phyloP scores from a whole-genome alignment of 116 monocot genomes.

The Papilionanthe hybrid region DNA sequence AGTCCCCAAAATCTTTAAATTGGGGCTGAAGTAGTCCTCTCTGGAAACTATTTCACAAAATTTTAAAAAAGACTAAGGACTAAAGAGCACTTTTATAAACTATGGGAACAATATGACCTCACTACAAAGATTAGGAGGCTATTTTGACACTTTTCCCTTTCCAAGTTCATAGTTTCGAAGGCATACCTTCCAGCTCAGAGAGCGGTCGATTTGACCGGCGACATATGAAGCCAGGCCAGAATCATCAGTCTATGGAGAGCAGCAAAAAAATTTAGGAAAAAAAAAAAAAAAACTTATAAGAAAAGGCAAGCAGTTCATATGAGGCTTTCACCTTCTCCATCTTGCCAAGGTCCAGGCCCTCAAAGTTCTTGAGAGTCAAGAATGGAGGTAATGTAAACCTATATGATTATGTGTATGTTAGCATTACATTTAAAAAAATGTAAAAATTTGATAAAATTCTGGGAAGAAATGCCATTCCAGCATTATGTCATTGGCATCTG shows the following conservation, averaged over 20 bases:
- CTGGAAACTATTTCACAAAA: too few species aligned
- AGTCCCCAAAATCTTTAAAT: too few species aligned
- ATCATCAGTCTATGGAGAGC: conserved; percentile 25
- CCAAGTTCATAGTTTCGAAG: neutral
- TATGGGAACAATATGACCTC: too few species aligned
- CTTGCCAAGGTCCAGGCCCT: conserved; percentile 80
- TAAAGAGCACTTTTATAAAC: too few species aligned
- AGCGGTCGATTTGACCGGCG: conserved; percentile 79
- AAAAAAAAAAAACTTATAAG: too few species aligned
- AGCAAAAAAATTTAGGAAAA: neutral
- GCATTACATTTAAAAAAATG: neutral
- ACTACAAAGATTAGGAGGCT: too few species aligned
- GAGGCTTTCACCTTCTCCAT: conserved; percentile 58
- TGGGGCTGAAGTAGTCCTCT: too few species aligned
- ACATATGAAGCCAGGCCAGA: conserved; percentile 57
- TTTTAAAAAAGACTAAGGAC: too few species aligned
- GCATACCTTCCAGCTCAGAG: conserved; percentile 91
- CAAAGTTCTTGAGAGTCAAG: conserved; percentile 89
- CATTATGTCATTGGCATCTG: neutral
- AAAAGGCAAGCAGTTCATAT: neutral
- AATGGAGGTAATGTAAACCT: conserved; percentile 76
- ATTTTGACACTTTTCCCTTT: too few species aligned
- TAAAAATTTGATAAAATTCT: too few species aligned
- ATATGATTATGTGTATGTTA: neutral
- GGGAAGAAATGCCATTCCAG: neutral